These are phyloP conservation scores for Geosmithia putterillii DNA, from an alignment of 2,329 filamentous ascomycete genomes.

Conservation along the genomic window DNA sequence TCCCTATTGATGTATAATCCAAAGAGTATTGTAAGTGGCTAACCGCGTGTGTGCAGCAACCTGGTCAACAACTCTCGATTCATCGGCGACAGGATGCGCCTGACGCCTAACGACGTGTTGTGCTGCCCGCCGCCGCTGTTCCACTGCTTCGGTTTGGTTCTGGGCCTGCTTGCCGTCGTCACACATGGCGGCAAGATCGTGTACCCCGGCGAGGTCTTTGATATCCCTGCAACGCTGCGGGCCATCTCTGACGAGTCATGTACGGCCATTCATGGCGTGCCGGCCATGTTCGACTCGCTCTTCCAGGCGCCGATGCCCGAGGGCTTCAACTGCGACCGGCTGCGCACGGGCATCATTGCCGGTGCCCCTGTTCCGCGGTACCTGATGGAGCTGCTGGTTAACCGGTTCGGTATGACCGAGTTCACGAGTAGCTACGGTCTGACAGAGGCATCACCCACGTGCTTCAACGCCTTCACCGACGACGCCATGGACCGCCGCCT, in stretches of 20 bases:
- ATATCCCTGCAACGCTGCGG: conserved; percentile 50
- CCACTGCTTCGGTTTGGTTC: conserved; percentile 74
- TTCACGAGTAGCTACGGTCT: conserved; percentile 61
- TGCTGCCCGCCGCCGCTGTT: conserved; percentile 78
- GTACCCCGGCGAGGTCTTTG: conserved; percentile 64
- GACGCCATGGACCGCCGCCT: conserved; percentile 56
- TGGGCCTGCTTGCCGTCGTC: conserved; percentile 59
- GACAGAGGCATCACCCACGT: conserved; percentile 68
- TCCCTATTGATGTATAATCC: background rate
- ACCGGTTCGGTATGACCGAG: conserved; percentile 62
- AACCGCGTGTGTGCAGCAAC: no score
- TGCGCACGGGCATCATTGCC: conserved; percentile 69
- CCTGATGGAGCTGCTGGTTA: conserved; percentile 61
- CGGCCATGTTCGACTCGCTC: conserved; percentile 69
- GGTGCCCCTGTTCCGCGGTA: conserved; percentile 65
- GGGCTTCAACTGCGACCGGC: conserved; percentile 31
- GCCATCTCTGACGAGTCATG: conserved; percentile 56
- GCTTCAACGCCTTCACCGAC: conserved; percentile 68
- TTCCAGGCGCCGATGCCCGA: conserved; percentile 31
- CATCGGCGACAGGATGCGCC: conserved; percentile 62
- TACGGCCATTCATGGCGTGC: conserved; percentile 70
- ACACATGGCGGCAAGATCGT: conserved; percentile 68
- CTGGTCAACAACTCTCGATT: conserved; percentile 56
- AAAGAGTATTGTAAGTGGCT: no score
- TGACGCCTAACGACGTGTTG: conserved; percentile 53